These are phyloP conservation scores for Fusarium annulatum DNA, from an alignment of 2,329 filamentous ascomycete species.

Conservation along the genomic window DNA sequence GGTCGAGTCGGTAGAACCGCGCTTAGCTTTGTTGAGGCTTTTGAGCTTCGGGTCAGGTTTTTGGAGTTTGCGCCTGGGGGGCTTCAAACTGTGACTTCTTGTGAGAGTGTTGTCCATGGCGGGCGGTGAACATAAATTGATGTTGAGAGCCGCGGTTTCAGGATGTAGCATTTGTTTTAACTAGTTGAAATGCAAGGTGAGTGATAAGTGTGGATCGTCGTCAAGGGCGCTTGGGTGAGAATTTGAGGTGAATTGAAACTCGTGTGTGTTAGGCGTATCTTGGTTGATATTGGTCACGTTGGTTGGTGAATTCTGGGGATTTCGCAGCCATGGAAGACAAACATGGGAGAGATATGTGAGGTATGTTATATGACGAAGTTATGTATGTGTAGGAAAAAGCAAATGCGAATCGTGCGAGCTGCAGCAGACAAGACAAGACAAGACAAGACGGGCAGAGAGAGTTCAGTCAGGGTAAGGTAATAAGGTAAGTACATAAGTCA, in stretches of 20 bases:
- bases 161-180: conserved; percentile 16
- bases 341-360: conserved; percentile 5
- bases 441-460: not conserved
- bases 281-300: conserved; percentile 23
- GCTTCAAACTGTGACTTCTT: conserved; percentile 40
- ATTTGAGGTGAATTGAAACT: not conserved
- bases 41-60: conserved; percentile 48
- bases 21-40: conserved; percentile 38
- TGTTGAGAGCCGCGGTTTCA: conserved; percentile 17
- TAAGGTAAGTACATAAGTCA: not conserved
- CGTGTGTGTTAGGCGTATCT: conserved; percentile 4
- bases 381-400: not conserved
- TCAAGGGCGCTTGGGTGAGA: conserved; percentile 9
- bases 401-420: conserved; percentile 27
- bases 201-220: conserved; percentile 21
- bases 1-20: conserved; percentile 44
- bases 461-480: not conserved
- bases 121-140: conserved; percentile 8
- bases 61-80: conserved; percentile 46
- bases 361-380: conserved; percentile 27
- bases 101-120: conserved; percentile 22
- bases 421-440: not conserved
- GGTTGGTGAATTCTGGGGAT: conserved; percentile 3
- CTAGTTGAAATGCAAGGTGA: conserved; percentile 1
- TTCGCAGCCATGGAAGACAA: conserved; percentile 23